These are phyloP conservation scores for Colletotrichum tabaci DNA, from an alignment of 2,329 filamentous ascomycete genomes.

Conservation along the genomic window DNA sequence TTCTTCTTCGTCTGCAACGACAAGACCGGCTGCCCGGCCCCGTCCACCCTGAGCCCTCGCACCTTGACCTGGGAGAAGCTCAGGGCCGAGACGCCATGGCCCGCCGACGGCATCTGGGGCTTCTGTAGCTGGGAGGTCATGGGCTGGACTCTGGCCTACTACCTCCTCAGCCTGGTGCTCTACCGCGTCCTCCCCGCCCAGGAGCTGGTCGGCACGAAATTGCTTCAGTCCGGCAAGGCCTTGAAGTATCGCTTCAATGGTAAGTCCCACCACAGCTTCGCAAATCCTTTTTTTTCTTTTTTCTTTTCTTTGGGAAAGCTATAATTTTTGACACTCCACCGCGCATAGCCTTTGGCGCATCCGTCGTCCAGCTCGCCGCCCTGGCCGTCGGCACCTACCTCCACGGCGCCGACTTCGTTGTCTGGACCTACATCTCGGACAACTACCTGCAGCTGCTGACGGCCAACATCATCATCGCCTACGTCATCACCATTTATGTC, in stretches of 20 bases:
- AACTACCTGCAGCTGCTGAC: conserved; percentile 79
- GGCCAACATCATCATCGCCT: conserved; percentile 75
- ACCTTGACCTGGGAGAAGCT: conserved; percentile 78
- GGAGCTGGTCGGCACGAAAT: conserved; percentile 75
- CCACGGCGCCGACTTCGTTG: conserved; percentile 75
- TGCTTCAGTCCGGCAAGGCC: conserved; percentile 75
- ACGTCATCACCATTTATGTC: conserved; percentile 71
- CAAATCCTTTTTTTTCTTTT: no score
- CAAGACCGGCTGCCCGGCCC: conserved; percentile 86
- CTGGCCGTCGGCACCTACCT: conserved; percentile 70
- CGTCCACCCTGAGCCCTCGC: conserved; percentile 78
- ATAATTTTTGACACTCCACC: rapidly evolving
- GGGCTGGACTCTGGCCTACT: conserved; percentile 80
- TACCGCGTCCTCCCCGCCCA: conserved; percentile 81
- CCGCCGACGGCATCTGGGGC: conserved; percentile 74
- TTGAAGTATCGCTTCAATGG: conserved; percentile 86
- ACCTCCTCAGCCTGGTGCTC: conserved; percentile 79
- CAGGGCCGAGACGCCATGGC: conserved; percentile 84
- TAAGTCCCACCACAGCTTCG: conserved; percentile 49
- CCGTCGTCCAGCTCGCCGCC: conserved; percentile 31
- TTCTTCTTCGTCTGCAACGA: conserved; percentile 90
- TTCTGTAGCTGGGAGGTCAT: conserved; percentile 78
- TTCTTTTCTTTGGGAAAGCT: neutral
- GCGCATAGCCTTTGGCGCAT: conserved; percentile 28
- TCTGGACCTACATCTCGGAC: conserved; percentile 82